Conservation (phyloP, 2,329 filamentous ascomycete species). For the Gremmenia infestans region DNA sequence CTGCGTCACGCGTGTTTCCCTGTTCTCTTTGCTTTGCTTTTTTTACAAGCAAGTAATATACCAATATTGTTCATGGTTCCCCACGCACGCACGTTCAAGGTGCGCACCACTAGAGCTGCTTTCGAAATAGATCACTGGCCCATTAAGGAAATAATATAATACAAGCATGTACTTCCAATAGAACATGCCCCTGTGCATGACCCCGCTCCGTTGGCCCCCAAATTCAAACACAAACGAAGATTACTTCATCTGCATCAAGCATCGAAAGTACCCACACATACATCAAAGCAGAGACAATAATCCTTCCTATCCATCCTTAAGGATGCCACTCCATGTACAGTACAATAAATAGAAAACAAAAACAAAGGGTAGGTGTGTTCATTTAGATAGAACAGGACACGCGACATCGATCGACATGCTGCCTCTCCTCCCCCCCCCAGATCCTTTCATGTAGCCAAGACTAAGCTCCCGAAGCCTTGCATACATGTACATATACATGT, state of each 20-base stretch:
- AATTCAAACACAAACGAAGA: neutral
- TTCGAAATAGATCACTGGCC: neutral
- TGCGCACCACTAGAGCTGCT: neutral
- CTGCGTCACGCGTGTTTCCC: neutral
- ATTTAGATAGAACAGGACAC: neutral
- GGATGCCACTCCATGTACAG: too few relatives aligned
- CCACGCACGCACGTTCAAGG: too few relatives aligned
- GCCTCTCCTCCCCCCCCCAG: neutral
- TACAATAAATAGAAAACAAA: too few relatives aligned
- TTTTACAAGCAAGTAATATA: neutral
- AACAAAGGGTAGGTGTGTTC: too few relatives aligned
- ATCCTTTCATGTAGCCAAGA: neutral
- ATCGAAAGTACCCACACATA: neutral
- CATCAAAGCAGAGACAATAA: too few relatives aligned
- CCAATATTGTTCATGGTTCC: neutral
- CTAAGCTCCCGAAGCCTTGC: neutral
- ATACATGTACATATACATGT: neutral
- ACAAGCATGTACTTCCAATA: neutral
- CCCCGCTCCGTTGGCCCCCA: neutral
- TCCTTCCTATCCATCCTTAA: too few relatives aligned
- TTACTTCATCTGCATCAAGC: neutral
- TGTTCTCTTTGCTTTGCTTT: neutral
- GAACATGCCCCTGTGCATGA: neutral
- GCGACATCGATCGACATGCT: neutral
- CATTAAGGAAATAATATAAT: neutral